phyloP scores from a whole-genome alignment of 257 asterid species.

The Coffea eugenioides region DNA sequence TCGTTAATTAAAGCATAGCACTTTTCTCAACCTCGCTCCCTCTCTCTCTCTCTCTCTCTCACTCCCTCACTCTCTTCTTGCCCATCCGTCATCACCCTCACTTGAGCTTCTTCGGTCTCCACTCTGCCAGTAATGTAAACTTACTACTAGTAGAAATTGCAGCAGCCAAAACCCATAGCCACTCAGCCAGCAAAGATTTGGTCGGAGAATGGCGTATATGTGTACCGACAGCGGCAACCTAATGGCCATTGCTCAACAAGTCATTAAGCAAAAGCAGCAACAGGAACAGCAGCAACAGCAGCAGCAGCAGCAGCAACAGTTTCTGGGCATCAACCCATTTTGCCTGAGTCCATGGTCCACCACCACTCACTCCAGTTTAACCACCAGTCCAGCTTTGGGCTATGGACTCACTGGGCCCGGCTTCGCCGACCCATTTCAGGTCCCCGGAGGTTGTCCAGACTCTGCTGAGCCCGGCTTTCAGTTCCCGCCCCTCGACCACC shows the following conservation, averaged over 20 bases:
- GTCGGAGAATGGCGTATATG: conserved; percentile 77
- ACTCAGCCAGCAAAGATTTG: conserved; percentile 1
- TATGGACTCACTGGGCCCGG: conserved; percentile 46
- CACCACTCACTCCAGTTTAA: conserved; percentile 23
- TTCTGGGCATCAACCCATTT: conserved; percentile 54
- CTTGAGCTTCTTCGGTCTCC: not conserved
- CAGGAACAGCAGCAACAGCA: conserved; percentile 72
- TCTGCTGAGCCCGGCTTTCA: conserved; percentile 60
- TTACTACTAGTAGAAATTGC: not conserved
- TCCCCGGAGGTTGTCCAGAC: conserved; percentile 39
- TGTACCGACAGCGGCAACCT: conserved; percentile 97
- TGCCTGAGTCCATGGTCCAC: conserved; percentile 49
- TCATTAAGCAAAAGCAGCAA: conserved; percentile 88
- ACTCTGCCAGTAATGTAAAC: conserved; percentile 1
- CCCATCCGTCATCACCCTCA: not conserved
- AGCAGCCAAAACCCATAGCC: conserved; percentile 3
- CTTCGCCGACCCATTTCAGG: conserved; percentile 76
- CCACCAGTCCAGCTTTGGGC: conserved; percentile 36
- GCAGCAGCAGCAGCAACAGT: conserved; percentile 47
- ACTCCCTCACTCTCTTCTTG: not conserved
- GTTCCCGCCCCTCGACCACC: conserved; percentile 63
- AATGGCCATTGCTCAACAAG: conserved; percentile 98
- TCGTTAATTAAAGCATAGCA: conserved; percentile 19
- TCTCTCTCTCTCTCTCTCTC: conserved; percentile 16
- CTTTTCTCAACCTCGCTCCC: not conserved